phyloP scores from a whole-genome alignment of 208 protist genomes.

The Leishmania braziliensis region DNA sequence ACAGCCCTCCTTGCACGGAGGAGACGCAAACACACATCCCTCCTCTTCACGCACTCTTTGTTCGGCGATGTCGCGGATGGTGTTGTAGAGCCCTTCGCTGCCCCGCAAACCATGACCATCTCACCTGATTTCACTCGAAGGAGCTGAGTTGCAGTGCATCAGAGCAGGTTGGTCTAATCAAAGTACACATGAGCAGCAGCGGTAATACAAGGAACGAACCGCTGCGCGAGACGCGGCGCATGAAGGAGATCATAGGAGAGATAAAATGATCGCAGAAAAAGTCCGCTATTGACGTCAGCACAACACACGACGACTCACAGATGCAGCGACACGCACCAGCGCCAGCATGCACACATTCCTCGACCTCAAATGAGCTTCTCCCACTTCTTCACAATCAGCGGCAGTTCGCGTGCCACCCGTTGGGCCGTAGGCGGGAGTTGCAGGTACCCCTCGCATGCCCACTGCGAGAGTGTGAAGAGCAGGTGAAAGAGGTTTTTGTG shows the following conservation, averaged over 20 bases:
- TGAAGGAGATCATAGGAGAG: background rate
- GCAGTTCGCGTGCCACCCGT: slow-evolving; percentile 52
- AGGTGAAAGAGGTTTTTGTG: slow-evolving; percentile 47
- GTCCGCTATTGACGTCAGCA: background rate
- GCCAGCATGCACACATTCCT: background rate
- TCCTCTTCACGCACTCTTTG: too few species aligned
- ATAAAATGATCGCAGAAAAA: too few species aligned
- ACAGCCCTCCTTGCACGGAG: background rate
- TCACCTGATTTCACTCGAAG: background rate
- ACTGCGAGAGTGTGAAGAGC: slow-evolving; percentile 57
- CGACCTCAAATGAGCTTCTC: slow-evolving; percentile 8
- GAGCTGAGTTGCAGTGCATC: background rate
- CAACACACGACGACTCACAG: background rate
- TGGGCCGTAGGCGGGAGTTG: slow-evolving; percentile 16
- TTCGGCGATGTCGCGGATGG: too few species aligned
- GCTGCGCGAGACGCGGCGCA: background rate
- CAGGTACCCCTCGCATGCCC: slow-evolving; percentile 41
- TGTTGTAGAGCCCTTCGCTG: too few species aligned
- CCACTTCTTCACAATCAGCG: slow-evolving; percentile 37
- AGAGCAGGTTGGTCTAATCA: background rate
- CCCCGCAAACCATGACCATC: background rate
- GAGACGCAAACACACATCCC: too few species aligned
- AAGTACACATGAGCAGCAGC: background rate
- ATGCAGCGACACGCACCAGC: background rate
- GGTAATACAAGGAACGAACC: background rate